Evolutionary conservation across 1,139 yeast species (phyloP).

Genomic region (Saccharomycopsis phalli): DNA sequence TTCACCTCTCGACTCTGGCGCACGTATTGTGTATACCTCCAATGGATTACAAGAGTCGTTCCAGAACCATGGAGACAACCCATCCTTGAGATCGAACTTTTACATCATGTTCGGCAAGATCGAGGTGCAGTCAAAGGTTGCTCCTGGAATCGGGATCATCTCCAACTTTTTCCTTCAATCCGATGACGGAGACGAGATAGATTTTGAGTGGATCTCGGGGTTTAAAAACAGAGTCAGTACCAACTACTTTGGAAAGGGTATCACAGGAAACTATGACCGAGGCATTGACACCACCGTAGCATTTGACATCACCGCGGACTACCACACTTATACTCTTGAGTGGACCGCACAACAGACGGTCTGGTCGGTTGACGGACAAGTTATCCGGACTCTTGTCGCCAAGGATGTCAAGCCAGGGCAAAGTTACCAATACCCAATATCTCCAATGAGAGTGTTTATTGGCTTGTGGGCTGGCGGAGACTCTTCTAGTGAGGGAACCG

Average conservation of each 20-base stretch:
- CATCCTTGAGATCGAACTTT: conserved; percentile 30
- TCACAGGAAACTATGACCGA: conserved; percentile 34
- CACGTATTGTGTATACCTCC: conserved; percentile 31
- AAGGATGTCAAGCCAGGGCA: conserved; percentile 37
- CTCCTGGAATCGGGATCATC: conserved; percentile 36
- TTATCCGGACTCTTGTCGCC: conserved; percentile 43
- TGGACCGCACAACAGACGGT: conserved; percentile 59
- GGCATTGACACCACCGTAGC: conserved; percentile 46
- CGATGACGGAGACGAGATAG: conserved; percentile 42
- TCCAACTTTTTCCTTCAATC: conserved; percentile 39
- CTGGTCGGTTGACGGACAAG: conserved; percentile 56
- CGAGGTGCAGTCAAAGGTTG: conserved; percentile 34
- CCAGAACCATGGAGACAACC: conserved; percentile 44
- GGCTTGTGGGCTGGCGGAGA: conserved; percentile 86
- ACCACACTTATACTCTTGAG: conserved; percentile 72
- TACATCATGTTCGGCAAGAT: conserved; percentile 37
- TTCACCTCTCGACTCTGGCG: conserved; percentile 26
- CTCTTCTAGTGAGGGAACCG: conserved; percentile 59
- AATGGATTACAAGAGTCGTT: conserved; percentile 55
- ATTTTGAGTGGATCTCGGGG: conserved; percentile 39
- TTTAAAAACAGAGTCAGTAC: conserved; percentile 32
- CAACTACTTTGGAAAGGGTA: conserved; percentile 40
- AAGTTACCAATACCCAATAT: conserved; percentile 52
- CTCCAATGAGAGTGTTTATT: conserved; percentile 63
- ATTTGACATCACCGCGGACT: conserved; percentile 39